Base-by-base conservation (phyloP, 225 moss, liverwort and hornwort genomes). In the Thuidium tamariscinum region DNA sequence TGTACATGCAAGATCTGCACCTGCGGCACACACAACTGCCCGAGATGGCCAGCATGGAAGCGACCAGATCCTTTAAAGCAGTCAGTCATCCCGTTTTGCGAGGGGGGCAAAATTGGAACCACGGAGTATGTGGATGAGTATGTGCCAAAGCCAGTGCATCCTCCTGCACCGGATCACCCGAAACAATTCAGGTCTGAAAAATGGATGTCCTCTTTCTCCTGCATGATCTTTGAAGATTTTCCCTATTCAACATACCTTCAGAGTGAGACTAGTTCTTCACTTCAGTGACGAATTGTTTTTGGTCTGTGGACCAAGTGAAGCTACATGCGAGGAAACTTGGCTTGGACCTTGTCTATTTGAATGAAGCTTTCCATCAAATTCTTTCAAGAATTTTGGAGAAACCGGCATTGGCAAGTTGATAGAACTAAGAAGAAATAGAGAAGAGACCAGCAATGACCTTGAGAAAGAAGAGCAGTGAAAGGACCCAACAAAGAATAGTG, bases 1-100 rank as follows among this genome's bases (percentile, higher is more conserved):
- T 92, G 91, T 82, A 86, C 89, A 16, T 92, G 92, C 81, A 92
- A 87, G 48, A 89, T 92, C 65, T 92, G 91, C 89, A 92, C 91
- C 30, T 92, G 92, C 44, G 84, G 91, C 64, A 91, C 81, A 34
- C 91, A 92, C 73, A 91, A 88, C 78, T 92, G 91, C 60, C 91
- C 88, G 70, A 81, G 84, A 44, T 92, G 86, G 88, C 91, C 91
- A 18, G 55, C 78, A 64, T 86, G 88, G 91, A 88, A 89, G 75
- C 44, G 62, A 13, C 44, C 36, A 64, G 89, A 91, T 83, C 89
- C 86, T 27, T 74, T 87, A 37, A 91, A 91, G 74, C 65, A 65
- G 29, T 87, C 89, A 2, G 83, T 92, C 54, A 85, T 92, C 65
- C 91, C 91, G 22, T 91, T 92, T 41, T 83, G 89, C 44, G 91